Evolutionary conservation across 1,139 yeast genomes (phyloP).

Genomic region (Yamadazyma aaseri): DNA sequence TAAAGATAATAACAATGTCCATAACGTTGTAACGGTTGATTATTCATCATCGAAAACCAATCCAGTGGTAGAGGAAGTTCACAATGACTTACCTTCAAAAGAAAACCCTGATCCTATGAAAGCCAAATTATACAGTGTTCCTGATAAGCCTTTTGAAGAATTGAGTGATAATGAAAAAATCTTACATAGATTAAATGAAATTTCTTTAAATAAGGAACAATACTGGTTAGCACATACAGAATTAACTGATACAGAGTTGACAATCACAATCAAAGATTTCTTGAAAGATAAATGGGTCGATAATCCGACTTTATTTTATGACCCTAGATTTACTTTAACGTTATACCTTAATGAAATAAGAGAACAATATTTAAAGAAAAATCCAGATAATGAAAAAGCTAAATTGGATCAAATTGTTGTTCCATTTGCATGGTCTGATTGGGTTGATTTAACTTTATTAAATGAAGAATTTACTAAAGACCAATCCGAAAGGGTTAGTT

Average conservation of each 20-base stretch:
- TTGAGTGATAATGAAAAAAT: slow-evolving; percentile 20
- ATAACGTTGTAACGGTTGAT: slow-evolving; percentile 7
- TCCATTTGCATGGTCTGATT: slow-evolving; percentile 32
- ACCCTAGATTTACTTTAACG: slow-evolving; percentile 41
- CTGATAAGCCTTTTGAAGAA: slow-evolving; percentile 18
- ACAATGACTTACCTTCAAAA: slow-evolving; percentile 10
- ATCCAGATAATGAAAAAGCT: slow-evolving; percentile 13
- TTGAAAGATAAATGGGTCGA: slow-evolving; percentile 17
- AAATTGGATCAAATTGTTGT: slow-evolving; percentile 16
- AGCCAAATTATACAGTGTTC: slow-evolving; percentile 14
- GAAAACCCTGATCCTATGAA: slow-evolving; percentile 5
- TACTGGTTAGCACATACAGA: slow-evolving; percentile 32
- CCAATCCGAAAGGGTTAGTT: slow-evolving; percentile 15
- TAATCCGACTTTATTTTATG: slow-evolving; percentile 27
- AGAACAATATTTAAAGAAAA: slow-evolving; percentile 14
- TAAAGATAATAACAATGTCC: slow-evolving; percentile 3
- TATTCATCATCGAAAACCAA: slow-evolving; percentile 6
- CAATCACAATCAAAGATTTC: slow-evolving; percentile 22
- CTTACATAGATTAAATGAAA: slow-evolving; percentile 20
- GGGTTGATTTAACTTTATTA: slow-evolving; percentile 27
- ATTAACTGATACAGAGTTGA: slow-evolving; percentile 22
- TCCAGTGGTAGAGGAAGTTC: slow-evolving; percentile 8
- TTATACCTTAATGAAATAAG: slow-evolving; percentile 30
- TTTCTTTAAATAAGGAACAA: slow-evolving; percentile 18
- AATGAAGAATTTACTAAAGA: slow-evolving; percentile 19